Evolutionary conservation across 208 protist species (phyloP).

Genomic region (Acanthamoeba rhysodes): DNA sequence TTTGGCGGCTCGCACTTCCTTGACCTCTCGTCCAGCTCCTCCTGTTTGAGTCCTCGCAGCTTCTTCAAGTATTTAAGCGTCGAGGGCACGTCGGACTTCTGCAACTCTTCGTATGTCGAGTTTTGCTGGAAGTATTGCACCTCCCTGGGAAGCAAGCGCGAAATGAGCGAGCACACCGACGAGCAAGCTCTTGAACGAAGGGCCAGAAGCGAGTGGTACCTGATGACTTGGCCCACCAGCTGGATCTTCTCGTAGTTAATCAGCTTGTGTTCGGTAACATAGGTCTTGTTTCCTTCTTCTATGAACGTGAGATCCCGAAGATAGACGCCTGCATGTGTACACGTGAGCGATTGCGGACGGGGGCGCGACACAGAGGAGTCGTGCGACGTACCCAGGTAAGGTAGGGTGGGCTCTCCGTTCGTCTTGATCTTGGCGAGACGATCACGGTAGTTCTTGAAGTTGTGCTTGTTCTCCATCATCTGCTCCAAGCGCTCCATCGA

Average conservation of each 20-base stretch:
- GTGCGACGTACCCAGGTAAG: constrained; percentile 32
- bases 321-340: constrained; percentile 47
- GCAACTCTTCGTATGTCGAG: constrained; percentile 52
- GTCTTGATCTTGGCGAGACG: constrained; percentile 47
- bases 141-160: neutral
- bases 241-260: constrained; percentile 73
- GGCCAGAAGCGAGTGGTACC: neutral
- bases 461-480: constrained; percentile 75
- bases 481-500: constrained; percentile 63
- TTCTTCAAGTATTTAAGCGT: constrained; percentile 72
- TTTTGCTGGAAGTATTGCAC: constrained; percentile 71
- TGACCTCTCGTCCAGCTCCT: constrained; percentile 63
- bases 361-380: neutral
- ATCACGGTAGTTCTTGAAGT: constrained; percentile 73
- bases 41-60: constrained; percentile 45
- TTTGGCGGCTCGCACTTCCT: constrained; percentile 67
- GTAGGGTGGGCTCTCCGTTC: constrained; percentile 51
- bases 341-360: no score
- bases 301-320: constrained; percentile 71
- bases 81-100: constrained; percentile 19
- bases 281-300: constrained; percentile 69
- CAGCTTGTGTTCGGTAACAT: constrained; percentile 3
- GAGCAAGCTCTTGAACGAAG: neutral
- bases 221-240: constrained; percentile 62
- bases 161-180: neutral